Base-by-base conservation (phyloP, 306 rosid species). In the Lagenaria siceraria region DNA sequence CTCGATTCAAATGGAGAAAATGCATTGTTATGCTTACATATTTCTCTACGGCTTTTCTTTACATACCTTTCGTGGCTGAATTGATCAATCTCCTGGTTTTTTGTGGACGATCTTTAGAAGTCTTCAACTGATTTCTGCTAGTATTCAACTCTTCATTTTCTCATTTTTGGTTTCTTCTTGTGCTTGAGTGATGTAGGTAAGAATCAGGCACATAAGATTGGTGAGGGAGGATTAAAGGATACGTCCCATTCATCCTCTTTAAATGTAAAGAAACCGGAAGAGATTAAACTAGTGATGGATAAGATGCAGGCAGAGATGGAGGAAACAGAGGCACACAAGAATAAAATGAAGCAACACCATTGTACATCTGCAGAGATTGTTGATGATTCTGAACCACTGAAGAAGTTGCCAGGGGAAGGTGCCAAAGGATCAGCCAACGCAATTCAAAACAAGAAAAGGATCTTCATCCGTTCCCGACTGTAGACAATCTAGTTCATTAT, bases 381-480 rank as follows among this genome's bases (percentile, higher is more conserved):
- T 36, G 77, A 72, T 24, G 79, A 81, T 61, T 85, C 89, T 14
- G 84, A 62, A 77, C 66, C 79, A 73, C 82, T 77, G 21, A 84
- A 83, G 81, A 87, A 84, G 83, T 36, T 6, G 38, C 79, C 82
- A 1, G 84, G 78, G 4, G 91, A 77, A 68, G 87, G 80, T 63
- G 40, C 58, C 77, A 81, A 85, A 76, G 86, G 73, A 54, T 82
- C 77, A 6, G 84, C 33, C 29, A 40, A 82, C 73, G 76, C 79
- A 46, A 17, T 61, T 38, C 81, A 81, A 80, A 84, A 82, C 42
- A 82, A 78, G 80, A 90, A 87, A 80, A 88, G 79, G 78, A 80
- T 88, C 19, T 91, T 93, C 82, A 87, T 91, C 76, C 85, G 94
- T 13, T 91, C 98, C 35, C 87, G 94, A 27, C 86, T 88, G 19